Percentiles rank a stretch among this genome's conserved stretches.
These are phyloP conservation scores for Blastobotrys serpentis DNA, from an alignment of 1,139 yeast genomes.

Conservation along the genomic window DNA sequence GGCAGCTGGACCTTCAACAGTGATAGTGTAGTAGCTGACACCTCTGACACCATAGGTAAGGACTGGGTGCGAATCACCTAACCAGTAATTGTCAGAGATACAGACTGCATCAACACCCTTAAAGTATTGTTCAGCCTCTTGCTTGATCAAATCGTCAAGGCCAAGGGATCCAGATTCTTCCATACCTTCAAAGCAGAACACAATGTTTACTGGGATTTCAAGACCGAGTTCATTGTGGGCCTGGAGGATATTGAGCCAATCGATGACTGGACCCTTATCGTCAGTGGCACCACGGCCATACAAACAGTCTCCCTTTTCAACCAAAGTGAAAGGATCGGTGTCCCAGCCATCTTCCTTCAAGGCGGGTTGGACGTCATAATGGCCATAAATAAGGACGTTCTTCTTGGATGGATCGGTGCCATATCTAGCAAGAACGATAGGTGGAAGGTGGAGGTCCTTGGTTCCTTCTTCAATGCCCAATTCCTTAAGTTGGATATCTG, in stretches of 20 bases:
- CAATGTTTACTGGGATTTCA: conserved; percentile 90
- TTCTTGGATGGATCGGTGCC: conserved; percentile 80
- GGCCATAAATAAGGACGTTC: conserved; percentile 90
- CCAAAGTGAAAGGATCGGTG: conserved; percentile 81
- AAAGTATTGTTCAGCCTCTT: conserved; percentile 77
- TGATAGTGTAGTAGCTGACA: conserved; percentile 84
- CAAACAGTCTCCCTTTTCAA: conserved; percentile 60
- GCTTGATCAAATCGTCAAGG: conserved; percentile 73
- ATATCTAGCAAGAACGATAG: conserved; percentile 82
- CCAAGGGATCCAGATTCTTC: conserved; percentile 97
- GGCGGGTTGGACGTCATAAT: conserved; percentile 98
- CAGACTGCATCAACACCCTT: conserved; percentile 90
- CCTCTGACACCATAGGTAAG: conserved; percentile 98
- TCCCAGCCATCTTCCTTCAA: conserved; percentile 89
- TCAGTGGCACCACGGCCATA: conserved; percentile 96
- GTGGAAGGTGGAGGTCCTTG: conserved; percentile 76
- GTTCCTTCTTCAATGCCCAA: conserved; percentile 85
- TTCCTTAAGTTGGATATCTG: conserved; percentile 76
- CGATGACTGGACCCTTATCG: conserved; percentile 97
- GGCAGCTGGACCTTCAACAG: conserved; percentile 87
- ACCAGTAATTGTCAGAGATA: conserved; percentile 97
- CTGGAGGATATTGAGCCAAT: conserved; percentile 91
- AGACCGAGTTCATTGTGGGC: conserved; percentile 83
- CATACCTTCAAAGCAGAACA: conserved; percentile 97
- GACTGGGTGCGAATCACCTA: conserved; percentile 94